Evolutionary conservation across 78 protist genomes (phyloP), one percentile per base, ranked within the genome.

Genomic region (Dictyostelium capitatum): DNA sequence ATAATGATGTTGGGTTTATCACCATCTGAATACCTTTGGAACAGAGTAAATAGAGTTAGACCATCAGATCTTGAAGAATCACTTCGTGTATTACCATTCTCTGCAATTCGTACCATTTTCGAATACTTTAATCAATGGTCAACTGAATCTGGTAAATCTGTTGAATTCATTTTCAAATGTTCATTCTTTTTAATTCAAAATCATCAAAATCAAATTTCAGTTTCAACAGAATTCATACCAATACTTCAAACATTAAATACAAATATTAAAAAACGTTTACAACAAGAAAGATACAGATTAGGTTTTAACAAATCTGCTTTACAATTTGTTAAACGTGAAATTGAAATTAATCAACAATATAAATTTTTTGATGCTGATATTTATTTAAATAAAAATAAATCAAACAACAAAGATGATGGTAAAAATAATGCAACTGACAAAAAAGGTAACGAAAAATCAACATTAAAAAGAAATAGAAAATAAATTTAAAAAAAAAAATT

Each of bases 221-320:
- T 79, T 9, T 56, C 62, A 9, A 28, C 23, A 6, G 82, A 73
- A 28, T 32, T 57, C 53, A 80, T 73, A 7, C 77, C 57, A 20
- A 37, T 79, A 12, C 56, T 80, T 46, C 51, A 79, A 19, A 30
- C 8, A 28, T 20, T 89, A 28, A 89, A 87, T 69, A 53, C 59
- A 5, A n/a, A 28, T 20, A n/a, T 81, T 25, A 89, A 82, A 56
- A 25, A 50, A n/a, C 25, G 89, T 43, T 57, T 94, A 28, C 73
- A 82, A 41, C 7, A 19, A 30, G 73, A 56, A 51, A 54, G 62
- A 72, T 85, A 90, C 15, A 48, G 19, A 2, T 56, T 90, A 19
- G 95, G 95, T 17, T 81, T 89, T 80, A 95, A 95, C 47, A 82
- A 81, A 15, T 67, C 97, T 4, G 97, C 95, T 3, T 43, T 95